These are phyloP conservation scores for Leishmania aethiopica DNA, from an alignment of 208 protist genomes.

Conservation along the genomic window DNA sequence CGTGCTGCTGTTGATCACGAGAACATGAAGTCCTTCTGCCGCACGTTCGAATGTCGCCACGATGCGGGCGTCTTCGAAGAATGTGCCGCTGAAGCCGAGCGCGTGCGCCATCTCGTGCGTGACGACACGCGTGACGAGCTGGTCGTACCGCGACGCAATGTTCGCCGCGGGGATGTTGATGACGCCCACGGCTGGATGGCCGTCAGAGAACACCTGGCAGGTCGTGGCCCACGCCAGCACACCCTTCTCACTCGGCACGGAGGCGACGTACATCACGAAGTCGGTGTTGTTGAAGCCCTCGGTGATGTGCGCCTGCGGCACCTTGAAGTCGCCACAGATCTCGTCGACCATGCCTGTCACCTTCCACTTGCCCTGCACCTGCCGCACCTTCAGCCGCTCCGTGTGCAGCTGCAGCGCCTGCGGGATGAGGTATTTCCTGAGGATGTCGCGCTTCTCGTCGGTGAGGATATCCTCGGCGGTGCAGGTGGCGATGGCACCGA, in stretches of 20 bases:
- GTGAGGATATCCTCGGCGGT: conserved; percentile 37
- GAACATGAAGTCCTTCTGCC: too few relatives aligned
- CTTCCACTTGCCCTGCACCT: conserved; percentile 12
- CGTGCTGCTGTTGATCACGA: too few relatives aligned
- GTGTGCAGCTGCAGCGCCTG: conserved; percentile 50
- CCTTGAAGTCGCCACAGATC: not conserved
- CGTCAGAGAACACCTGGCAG: conserved; percentile 32
- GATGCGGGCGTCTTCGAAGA: too few relatives aligned
- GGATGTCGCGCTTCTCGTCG: conserved; percentile 27
- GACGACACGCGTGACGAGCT: too few relatives aligned
- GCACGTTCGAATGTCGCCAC: too few relatives aligned
- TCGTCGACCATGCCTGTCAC: conserved; percentile 13
- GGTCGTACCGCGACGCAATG: conserved; percentile 14
- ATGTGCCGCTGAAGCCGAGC: too few relatives aligned
- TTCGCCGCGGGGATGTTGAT: conserved; percentile 51
- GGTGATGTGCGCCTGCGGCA: conserved; percentile 36
- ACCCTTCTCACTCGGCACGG: conserved; percentile 24
- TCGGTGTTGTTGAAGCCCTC: conserved; percentile 46
- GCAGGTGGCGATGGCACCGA: conserved; percentile 29
- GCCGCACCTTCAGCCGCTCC: conserved; percentile 54
- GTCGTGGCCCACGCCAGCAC: conserved; percentile 47
- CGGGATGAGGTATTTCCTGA: conserved; percentile 49
- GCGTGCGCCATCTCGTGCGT: too few relatives aligned
- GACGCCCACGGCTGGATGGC: conserved; percentile 43
- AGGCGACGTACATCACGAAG: conserved; percentile 71